Percentiles rank a stretch among this genome's conserved stretches.
Evolutionary conservation across 2,329 filamentous ascomycete genomes (phyloP).

Genomic region (Penicillium sp.): DNA sequence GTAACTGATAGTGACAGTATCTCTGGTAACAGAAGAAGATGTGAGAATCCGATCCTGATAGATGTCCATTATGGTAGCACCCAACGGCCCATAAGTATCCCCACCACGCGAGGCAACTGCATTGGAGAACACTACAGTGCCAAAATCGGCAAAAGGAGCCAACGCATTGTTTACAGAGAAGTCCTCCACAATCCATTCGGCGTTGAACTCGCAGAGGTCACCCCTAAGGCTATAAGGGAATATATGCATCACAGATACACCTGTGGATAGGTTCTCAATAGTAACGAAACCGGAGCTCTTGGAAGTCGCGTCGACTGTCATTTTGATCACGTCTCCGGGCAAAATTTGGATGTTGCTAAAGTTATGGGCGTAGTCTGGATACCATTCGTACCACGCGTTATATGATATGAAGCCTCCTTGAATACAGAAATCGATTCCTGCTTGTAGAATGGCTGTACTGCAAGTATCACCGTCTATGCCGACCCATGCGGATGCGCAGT

Average conservation of each 20-base stretch:
- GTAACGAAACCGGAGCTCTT: slow-evolving; percentile 42
- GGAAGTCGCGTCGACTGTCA: slow-evolving; percentile 42
- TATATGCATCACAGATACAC: slow-evolving; percentile 49
- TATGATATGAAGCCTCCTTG: slow-evolving; percentile 42
- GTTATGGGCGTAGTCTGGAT: slow-evolving; percentile 54
- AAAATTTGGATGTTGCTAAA: slow-evolving; percentile 47
- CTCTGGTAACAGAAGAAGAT: slow-evolving; percentile 18
- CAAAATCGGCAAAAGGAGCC: slow-evolving; percentile 48
- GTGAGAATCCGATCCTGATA: slow-evolving; percentile 41
- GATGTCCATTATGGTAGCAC: slow-evolving; percentile 46
- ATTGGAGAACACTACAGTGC: slow-evolving; percentile 46
- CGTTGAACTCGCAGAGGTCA: slow-evolving; percentile 53
- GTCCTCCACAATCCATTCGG: slow-evolving; percentile 63
- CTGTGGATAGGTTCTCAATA: slow-evolving; percentile 52
- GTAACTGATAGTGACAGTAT: slow-evolving; percentile 25
- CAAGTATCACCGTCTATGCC: slow-evolving; percentile 61
- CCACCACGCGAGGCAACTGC: slow-evolving; percentile 32
- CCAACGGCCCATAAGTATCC: slow-evolving; percentile 32
- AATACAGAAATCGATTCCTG: slow-evolving; percentile 55
- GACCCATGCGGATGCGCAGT: slow-evolving; percentile 55
- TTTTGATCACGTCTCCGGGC: slow-evolving; percentile 43
- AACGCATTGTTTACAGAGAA: slow-evolving; percentile 38
- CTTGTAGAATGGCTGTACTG: slow-evolving; percentile 52
- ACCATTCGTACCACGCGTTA: slow-evolving; percentile 61
- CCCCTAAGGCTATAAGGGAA: slow-evolving; percentile 43